phyloP scores from a whole-genome alignment of 2,329 filamentous ascomycete genomes.

The Pseudopyrenochaeta lycopersici region DNA sequence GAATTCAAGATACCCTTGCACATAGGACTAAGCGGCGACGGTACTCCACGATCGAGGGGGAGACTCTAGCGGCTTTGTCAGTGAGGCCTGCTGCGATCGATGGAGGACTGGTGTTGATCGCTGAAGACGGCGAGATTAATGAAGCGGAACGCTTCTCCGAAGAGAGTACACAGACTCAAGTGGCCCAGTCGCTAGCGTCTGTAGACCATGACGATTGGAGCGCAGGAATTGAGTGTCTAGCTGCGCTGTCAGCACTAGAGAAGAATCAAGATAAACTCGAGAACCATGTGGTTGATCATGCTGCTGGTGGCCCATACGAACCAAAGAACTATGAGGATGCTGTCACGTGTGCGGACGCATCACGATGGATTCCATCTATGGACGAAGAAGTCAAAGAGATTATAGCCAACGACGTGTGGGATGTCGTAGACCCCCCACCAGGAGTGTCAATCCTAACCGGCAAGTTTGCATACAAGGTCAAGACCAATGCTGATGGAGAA shows the following conservation, averaged over 20 bases:
- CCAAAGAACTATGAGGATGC: conserved; percentile 5
- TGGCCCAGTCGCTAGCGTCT: conserved; percentile 1
- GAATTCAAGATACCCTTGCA: no score
- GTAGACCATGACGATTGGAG: not conserved
- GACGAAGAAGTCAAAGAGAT: conserved; percentile 4
- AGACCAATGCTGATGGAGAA: conserved; percentile 21
- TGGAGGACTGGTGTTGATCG: conserved; percentile 1
- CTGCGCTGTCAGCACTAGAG: conserved; percentile 5
- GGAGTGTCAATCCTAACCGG: conserved; percentile 1
- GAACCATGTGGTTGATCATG: not conserved
- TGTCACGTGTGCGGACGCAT: conserved; percentile 4
- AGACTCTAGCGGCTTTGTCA: no score
- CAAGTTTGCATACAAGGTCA: conserved; percentile 32
- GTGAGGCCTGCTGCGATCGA: no score
- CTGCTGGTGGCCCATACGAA: not conserved
- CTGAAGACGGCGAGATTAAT: conserved; percentile 5
- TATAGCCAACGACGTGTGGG: conserved; percentile 3
- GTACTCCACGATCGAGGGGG: no score
- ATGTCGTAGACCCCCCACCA: not conserved
- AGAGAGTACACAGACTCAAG: not conserved
- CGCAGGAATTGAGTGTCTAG: conserved; percentile 2
- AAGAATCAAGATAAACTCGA: conserved; percentile 6
- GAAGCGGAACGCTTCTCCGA: conserved; percentile 5
- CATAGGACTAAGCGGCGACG: no score
- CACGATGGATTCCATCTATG: conserved; percentile 2